phyloP scores from a whole-genome alignment of 2,329 filamentous ascomycete genomes.

The Tothia fuscella region DNA sequence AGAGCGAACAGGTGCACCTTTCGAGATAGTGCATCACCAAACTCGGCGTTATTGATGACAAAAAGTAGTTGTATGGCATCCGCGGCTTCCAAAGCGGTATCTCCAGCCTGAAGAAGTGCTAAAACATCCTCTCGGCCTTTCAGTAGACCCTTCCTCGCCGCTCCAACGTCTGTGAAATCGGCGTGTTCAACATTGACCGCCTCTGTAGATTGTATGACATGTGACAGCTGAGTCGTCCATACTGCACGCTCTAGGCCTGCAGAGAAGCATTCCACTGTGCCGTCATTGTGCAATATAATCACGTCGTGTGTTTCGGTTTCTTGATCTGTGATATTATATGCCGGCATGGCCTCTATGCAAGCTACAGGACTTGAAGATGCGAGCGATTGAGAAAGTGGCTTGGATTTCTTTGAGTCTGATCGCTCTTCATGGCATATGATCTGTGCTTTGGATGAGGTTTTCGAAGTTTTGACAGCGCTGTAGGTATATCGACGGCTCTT shows the following conservation, averaged over 20 bases:
- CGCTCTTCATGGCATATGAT: constrained; percentile 43
- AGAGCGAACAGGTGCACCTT: constrained; percentile 20
- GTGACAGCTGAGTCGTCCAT: constrained; percentile 21
- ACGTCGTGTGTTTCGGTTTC: constrained; percentile 31
- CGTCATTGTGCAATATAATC: constrained; percentile 47
- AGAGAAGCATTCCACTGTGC: constrained; percentile 49
- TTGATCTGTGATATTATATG: constrained; percentile 14
- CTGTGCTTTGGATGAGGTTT: constrained; percentile 32
- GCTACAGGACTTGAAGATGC: constrained; percentile 16
- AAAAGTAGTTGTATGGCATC: constrained; percentile 19
- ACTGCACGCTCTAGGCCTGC: constrained; percentile 33
- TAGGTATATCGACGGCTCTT: constrained; percentile 43
- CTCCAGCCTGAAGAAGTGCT: constrained; percentile 24
- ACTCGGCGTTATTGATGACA: constrained; percentile 17
- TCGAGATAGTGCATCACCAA: constrained; percentile 11
- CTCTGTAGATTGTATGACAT: constrained; percentile 7
- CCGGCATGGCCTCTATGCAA: constrained; percentile 22
- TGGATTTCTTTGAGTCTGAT: constrained; percentile 19
- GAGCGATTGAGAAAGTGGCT: constrained; percentile 14
- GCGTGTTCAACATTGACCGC: constrained; percentile 11
- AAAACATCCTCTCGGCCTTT: constrained; percentile 32
- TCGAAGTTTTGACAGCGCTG: constrained; percentile 36
- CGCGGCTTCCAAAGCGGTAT: constrained; percentile 12
- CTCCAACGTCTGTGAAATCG: constrained; percentile 24
- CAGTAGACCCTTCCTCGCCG: constrained; percentile 32